phyloP scores from a whole-genome alignment of 441 rosid genomes.

The Adansonia gregorii region DNA sequence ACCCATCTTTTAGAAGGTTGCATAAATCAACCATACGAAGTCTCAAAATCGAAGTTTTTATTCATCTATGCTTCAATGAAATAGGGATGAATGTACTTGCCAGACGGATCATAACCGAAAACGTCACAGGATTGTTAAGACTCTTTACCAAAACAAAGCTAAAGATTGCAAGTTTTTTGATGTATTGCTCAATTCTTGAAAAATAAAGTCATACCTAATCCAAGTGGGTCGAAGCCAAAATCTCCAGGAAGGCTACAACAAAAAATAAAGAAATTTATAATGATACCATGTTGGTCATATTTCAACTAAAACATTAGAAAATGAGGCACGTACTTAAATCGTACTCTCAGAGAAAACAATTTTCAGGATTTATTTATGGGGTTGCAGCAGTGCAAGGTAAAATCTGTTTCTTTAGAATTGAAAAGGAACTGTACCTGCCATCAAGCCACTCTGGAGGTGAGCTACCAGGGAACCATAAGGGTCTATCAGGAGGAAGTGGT shows the following conservation, averaged over 20 bases:
- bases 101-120: too few species aligned
- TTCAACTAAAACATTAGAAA: not conserved
- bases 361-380: not conserved
- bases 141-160: not conserved
- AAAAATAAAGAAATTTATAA: not conserved
- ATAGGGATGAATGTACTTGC: not conserved
- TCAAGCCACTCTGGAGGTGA: constrained; percentile 90
- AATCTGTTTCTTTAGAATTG: not conserved
- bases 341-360: not conserved
- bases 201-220: constrained; percentile 57
- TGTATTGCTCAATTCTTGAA: not conserved
- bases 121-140: not conserved
- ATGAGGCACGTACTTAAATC: not conserved
- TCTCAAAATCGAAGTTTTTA: not conserved
- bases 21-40: not conserved
- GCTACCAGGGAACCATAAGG: constrained; percentile 93
- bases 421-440: constrained; percentile 58
- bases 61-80: not conserved
- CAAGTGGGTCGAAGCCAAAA: constrained; percentile 94
- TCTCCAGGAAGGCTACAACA: constrained; percentile 83
- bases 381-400: not conserved
- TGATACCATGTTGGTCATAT: not conserved
- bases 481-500: constrained; percentile 95
- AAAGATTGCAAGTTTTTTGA: not conserved
- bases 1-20: too few species aligned